Base-by-base conservation (phyloP, 306 rosid species). In the Quercus engelmannii region DNA sequence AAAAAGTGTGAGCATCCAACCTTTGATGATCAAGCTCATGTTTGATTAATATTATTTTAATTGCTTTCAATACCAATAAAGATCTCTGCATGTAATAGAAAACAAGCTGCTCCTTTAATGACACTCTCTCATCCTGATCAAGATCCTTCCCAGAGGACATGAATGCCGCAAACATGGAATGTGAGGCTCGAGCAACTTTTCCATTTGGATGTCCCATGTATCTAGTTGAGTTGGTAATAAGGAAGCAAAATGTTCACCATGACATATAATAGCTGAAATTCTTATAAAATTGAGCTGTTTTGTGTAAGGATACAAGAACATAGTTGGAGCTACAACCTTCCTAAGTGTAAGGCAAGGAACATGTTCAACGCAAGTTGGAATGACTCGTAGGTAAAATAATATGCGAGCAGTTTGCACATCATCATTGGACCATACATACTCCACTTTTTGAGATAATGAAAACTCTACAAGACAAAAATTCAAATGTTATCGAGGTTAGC, bases 251-350 rank as follows among this genome's bases (percentile, higher is more conserved):
- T 76, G 61, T 21, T 62, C 75, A 23, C 35, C 38, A 73, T 71
- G 55, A 78, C n/a, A 70, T 35, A 69, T 56, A 74, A n/a, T 46
- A 83, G 18, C 13, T 19, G 18, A 79, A 54, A 31, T 72, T 58
- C 20, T 58, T 57, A 20, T 75, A 80, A 78, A 62, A 81, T 75
- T 46, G 17, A 75, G 73, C 57, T 78, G 11, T 70, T 84, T 71
- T 76, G 74, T 46, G 69, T 33, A 90, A 68, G 99, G 99, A 94
- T 94, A 94, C 97, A 94, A 84, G 89, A 94, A 94, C 97, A 90
- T 89, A 70, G 89, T 89, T 56, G 99, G 88, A 67, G 88, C 95
- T 20, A 90, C 87, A 70, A 78, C 76, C 80, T 86, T 83, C 63
- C 87, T 80, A 73, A 92, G 90, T 46, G 87, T 83, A 78, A 55